phyloP scores from a whole-genome alignment of 2,329 filamentous ascomycete species.

The Colletotrichum navitas region DNA sequence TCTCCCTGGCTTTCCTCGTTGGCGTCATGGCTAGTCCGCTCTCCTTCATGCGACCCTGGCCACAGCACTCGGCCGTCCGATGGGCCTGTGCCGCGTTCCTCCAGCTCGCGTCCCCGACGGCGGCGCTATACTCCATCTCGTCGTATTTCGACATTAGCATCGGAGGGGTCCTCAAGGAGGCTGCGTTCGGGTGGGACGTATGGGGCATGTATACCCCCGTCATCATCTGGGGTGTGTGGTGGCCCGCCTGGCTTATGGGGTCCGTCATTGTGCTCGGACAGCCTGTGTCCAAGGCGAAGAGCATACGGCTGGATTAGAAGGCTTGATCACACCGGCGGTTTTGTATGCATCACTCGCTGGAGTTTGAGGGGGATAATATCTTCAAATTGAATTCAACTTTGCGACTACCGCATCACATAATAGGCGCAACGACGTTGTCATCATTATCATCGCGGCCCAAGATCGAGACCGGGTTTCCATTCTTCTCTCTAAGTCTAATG shows the following conservation, averaged over 20 bases:
- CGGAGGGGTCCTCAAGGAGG: conserved; percentile 73
- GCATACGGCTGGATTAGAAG: neutral
- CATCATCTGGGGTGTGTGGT: conserved; percentile 95
- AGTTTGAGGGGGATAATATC: neutral
- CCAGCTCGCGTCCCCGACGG: conserved; percentile 71
- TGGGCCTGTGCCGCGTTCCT: conserved; percentile 64
- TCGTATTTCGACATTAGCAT: conserved; percentile 58
- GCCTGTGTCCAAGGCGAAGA: conserved; percentile 4
- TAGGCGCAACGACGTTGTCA: conserved; percentile 19
- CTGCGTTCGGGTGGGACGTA: conserved; percentile 89
- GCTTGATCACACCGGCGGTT: neutral
- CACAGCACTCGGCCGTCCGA: conserved; percentile 53
- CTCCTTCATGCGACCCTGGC: conserved; percentile 74
- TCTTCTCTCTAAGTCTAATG: conserved; percentile 38
- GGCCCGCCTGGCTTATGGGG: conserved; percentile 87
- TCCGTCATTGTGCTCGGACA: conserved; percentile 65
- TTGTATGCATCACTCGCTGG: neutral
- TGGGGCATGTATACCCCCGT: conserved; percentile 92
- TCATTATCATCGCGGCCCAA: conserved; percentile 34
- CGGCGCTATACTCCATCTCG: conserved; percentile 64
- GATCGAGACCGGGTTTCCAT: conserved; percentile 19
- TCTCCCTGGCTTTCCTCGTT: conserved; percentile 87
- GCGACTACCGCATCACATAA: conserved; percentile 3
- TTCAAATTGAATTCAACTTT: neutral
- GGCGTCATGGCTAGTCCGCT: conserved; percentile 84